phyloP scores from a whole-genome alignment of 1,284 basidiomycete genomes.

The Peniophora sp. region DNA sequence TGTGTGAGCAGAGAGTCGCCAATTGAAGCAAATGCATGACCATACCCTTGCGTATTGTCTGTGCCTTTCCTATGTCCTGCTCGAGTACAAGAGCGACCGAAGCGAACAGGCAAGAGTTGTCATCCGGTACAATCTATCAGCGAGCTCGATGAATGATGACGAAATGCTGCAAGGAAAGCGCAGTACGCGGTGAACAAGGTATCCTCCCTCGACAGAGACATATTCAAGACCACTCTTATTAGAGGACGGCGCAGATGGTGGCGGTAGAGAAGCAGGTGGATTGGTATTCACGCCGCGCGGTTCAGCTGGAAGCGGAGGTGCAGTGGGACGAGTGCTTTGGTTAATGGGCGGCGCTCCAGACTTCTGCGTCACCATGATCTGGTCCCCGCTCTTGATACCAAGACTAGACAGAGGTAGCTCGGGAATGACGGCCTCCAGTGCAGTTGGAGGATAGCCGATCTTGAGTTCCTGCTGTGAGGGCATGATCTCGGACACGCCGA shows the following conservation, averaged over 20 bases:
- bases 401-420: constrained; percentile 68
- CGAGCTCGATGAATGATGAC: constrained; percentile 9
- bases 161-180: neutral
- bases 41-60: constrained; percentile 60
- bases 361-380: constrained; percentile 69
- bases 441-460: constrained; percentile 75
- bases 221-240: constrained; percentile 39
- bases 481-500: neutral
- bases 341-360: constrained; percentile 8
- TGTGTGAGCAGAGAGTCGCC: neutral
- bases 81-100: constrained; percentile 74
- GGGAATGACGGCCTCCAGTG: constrained; percentile 50
- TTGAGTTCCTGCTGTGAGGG: constrained; percentile 35
- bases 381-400: constrained; percentile 71
- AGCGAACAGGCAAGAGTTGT: constrained; percentile 90
- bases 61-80: constrained; percentile 65
- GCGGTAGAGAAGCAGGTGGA: constrained; percentile 3
- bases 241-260: neutral
- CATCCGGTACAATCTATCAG: constrained; percentile 78
- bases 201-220: constrained; percentile 52
- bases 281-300: constrained; percentile 4
- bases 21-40: constrained; percentile 14
- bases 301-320: constrained; percentile 10
- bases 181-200: constrained; percentile 63
- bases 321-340: constrained; percentile 7